A percentile compares a stretch with the other conserved stretches of the same genome.
Evolutionary conservation across 2,329 filamentous ascomycete species (phyloP).

Genomic region (Fusarium sp.): DNA sequence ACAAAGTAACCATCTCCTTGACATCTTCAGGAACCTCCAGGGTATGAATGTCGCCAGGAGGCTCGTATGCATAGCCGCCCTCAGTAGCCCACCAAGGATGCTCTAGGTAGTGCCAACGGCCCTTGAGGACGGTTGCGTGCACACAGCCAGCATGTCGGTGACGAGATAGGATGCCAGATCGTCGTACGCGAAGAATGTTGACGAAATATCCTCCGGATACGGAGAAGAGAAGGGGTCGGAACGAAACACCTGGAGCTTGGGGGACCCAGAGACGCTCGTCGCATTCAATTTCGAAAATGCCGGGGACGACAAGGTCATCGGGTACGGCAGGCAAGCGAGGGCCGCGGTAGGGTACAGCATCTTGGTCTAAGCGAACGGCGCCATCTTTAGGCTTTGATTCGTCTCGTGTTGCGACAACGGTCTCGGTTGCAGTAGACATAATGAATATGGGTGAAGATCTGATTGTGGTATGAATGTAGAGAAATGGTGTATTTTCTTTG

Average conservation of each 20-base stretch:
- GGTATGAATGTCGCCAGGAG: slow-evolving; percentile 51
- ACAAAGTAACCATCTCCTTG: not conserved
- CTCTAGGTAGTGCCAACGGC: slow-evolving; percentile 52
- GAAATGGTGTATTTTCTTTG: no score
- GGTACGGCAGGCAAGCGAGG: not conserved
- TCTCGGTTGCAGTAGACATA: no score
- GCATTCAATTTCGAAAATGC: not conserved
- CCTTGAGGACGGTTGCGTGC: slow-evolving; percentile 48
- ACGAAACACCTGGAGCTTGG: not conserved
- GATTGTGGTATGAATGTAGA: no score
- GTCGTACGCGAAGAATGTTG: slow-evolving; percentile 17
- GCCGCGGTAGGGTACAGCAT: not conserved
- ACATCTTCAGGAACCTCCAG: not conserved
- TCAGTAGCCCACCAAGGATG: slow-evolving; percentile 52
- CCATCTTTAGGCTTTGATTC: no score
- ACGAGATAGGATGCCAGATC: slow-evolving; percentile 49
- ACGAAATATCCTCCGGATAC: not conserved
- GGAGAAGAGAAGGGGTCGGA: not conserved
- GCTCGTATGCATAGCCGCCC: slow-evolving; percentile 51
- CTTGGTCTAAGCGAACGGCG: no score
- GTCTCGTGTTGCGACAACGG: no score
- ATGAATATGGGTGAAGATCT: no score
- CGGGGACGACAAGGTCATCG: slow-evolving; percentile 1
- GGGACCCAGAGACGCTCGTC: not conserved
- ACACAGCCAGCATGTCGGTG: slow-evolving; percentile 50